Conservation (phyloP, 805 yeast genomes). For the Lachancea sp. region DNA sequence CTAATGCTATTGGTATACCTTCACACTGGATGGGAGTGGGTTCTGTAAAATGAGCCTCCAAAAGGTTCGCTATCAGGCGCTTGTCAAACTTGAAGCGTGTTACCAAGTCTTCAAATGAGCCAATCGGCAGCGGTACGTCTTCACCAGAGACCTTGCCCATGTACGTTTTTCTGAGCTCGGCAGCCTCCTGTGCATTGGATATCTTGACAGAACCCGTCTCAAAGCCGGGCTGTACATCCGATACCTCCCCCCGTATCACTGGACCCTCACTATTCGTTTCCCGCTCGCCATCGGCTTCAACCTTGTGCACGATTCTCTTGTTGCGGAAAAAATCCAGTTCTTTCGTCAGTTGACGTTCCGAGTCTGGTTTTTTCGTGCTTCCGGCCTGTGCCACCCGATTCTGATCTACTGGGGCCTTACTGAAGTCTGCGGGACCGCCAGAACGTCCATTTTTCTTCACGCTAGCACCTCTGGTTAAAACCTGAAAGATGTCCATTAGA, state of each 20-base stretch:
- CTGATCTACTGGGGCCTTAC: slow-evolving; percentile 10
- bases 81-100: slow-evolving; percentile 60
- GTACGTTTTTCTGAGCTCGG: slow-evolving; percentile 49
- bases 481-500: slow-evolving; percentile 80
- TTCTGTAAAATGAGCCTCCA: slow-evolving; percentile 63
- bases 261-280: neutral
- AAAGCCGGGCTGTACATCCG: slow-evolving; percentile 7
- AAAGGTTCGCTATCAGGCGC: slow-evolving; percentile 49
- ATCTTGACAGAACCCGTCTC: slow-evolving; percentile 38
- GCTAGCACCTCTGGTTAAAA: slow-evolving; percentile 80
- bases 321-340: slow-evolving; percentile 82
- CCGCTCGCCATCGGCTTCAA: slow-evolving; percentile 20
- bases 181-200: slow-evolving; percentile 52
- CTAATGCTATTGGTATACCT: slow-evolving; percentile 68
- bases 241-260: neutral
- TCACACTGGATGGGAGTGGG: slow-evolving; percentile 95
- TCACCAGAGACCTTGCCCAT: slow-evolving; percentile 71
- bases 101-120: slow-evolving; percentile 76
- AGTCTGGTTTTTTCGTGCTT: slow-evolving; percentile 33
- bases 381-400: neutral
- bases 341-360: slow-evolving; percentile 47
- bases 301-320: slow-evolving; percentile 35
- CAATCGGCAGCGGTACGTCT: slow-evolving; percentile 87
- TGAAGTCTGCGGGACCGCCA: slow-evolving; percentile 23
- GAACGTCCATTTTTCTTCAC: slow-evolving; percentile 32